phyloP scores from a whole-genome alignment of 2,329 filamentous ascomycete species.

The Aspergillus tubingensis region DNA sequence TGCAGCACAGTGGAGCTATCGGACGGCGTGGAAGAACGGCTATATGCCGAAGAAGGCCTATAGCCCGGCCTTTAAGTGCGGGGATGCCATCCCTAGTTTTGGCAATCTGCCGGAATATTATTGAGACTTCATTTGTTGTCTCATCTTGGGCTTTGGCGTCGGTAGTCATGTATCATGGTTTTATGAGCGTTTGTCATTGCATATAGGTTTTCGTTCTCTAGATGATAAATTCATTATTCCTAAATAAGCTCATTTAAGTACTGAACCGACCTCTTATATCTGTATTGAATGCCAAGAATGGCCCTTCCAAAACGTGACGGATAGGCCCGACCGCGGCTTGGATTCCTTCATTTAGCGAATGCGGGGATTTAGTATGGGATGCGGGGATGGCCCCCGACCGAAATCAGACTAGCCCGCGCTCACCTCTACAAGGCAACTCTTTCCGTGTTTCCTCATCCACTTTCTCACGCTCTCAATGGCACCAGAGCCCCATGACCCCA shows the following conservation, averaged over 20 bases:
- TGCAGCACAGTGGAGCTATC: conserved; percentile 79
- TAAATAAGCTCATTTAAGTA: neutral
- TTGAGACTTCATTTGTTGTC: conserved; percentile 23
- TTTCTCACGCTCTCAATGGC: conserved; percentile 4
- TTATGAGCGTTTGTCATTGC: neutral
- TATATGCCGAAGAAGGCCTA: conserved; percentile 76
- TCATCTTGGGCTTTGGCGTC: neutral
- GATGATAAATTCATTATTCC: neutral
- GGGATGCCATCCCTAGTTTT: conserved; percentile 48
- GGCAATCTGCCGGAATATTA: conserved; percentile 47
- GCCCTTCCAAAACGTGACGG: neutral
- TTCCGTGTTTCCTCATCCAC: conserved; percentile 13
- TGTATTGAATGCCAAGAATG: neutral
- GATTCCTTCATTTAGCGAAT: neutral
- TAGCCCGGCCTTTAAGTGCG: conserved; percentile 69
- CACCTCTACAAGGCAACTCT: conserved; percentile 20
- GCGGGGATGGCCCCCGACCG: neutral
- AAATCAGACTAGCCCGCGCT: neutral
- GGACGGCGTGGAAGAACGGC: conserved; percentile 68
- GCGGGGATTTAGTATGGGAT: neutral
- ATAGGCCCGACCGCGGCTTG: no score
- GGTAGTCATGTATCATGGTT: neutral
- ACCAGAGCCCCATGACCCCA: conserved; percentile 15
- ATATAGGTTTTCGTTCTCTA: no score
- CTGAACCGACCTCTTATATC: no score